A percentile compares a stretch with the other conserved stretches of the same genome.
Evolutionary conservation across 1,139 yeast species (phyloP).

Genomic region (Hanseniaspora gamundiae): DNA sequence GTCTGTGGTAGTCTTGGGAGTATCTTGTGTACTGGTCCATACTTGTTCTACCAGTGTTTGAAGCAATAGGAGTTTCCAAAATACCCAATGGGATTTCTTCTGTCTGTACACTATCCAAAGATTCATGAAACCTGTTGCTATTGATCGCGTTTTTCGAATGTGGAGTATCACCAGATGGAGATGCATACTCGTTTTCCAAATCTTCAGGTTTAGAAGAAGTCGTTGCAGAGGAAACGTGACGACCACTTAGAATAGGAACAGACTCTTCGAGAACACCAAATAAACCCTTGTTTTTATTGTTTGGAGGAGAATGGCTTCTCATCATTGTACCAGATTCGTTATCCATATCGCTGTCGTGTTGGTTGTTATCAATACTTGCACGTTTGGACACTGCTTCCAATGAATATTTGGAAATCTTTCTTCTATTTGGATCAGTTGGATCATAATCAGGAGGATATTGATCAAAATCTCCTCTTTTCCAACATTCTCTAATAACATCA

Average conservation of each 20-base stretch:
- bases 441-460: slow-evolving; percentile 48
- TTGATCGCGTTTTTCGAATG: neutral
- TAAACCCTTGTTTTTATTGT: slow-evolving; percentile 3
- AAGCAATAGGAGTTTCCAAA: neutral
- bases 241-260: neutral
- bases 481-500: slow-evolving; percentile 77
- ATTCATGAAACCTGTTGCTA: neutral
- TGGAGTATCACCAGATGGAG: neutral
- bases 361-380: slow-evolving; percentile 2
- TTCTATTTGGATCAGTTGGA: slow-evolving; percentile 46
- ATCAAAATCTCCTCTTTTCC: slow-evolving; percentile 45
- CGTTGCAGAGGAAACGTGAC: neutral
- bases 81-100: slow-evolving; percentile 1
- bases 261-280: neutral
- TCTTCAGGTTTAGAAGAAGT: neutral
- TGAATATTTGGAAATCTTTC: slow-evolving; percentile 23
- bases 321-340: slow-evolving; percentile 2
- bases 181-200: neutral
- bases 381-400: slow-evolving; percentile 11
- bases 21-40: slow-evolving; percentile 1
- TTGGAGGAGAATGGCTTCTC: neutral
- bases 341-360: slow-evolving; percentile 3
- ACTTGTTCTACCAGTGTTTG: neutral
- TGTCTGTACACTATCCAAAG: neutral
- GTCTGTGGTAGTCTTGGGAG: slow-evolving; percentile 1